Conservation (phyloP, 2,329 filamentous ascomycete genomes). For the Truncatella angustata region DNA sequence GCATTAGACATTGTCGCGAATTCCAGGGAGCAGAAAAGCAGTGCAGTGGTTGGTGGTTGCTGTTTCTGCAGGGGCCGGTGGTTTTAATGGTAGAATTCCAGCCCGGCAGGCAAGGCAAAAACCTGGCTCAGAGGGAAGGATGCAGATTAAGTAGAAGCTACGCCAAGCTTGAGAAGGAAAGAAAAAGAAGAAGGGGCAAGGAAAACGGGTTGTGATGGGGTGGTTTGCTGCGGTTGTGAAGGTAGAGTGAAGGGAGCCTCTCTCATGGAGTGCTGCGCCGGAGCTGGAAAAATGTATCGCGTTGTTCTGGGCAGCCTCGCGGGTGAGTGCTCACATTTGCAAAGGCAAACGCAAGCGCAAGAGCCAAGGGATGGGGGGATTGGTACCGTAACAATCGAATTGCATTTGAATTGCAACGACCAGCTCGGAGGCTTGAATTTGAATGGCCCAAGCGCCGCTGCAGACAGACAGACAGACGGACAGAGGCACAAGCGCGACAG, state of each 20-base stretch:
- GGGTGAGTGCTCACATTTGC: background rate
- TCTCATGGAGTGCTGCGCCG: no score
- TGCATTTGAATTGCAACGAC: no score
- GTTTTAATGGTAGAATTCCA: background rate
- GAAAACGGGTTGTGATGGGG: background rate
- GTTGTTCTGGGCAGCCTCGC: constrained; percentile 9
- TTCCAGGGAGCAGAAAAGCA: background rate
- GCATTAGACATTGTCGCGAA: constrained; percentile 55
- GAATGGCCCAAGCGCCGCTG: no score
- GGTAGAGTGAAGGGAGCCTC: background rate
- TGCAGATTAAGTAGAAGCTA: no score
- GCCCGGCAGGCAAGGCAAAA: background rate
- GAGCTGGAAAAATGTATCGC: constrained; percentile 11
- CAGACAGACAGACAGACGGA: no score
- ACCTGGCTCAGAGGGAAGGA: no score
- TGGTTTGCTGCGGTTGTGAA: no score
- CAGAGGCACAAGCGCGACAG: no score
- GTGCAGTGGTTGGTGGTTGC: background rate
- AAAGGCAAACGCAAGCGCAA: no score
- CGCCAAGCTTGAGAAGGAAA: background rate
- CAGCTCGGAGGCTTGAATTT: no score
- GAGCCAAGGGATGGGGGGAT: no score
- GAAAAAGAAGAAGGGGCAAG: background rate
- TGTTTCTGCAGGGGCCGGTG: background rate
- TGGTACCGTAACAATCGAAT: no score